Evolutionary conservation across 2,329 filamentous ascomycete species (phyloP).

Genomic region (Pyrenochaeta sp.): DNA sequence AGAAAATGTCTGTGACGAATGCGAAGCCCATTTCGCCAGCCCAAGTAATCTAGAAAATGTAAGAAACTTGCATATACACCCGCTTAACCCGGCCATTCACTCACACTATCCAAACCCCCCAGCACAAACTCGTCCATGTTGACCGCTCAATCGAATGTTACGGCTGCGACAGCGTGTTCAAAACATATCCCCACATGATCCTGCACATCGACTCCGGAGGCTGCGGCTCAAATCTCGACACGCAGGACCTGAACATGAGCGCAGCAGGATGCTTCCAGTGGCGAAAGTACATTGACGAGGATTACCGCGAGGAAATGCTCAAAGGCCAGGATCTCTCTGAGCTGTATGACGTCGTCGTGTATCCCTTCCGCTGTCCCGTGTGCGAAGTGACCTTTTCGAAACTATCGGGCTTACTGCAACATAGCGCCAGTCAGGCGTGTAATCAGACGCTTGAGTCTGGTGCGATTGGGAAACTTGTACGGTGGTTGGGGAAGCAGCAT

Average conservation of each 20-base stretch:
- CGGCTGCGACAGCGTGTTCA: slow-evolving; percentile 17
- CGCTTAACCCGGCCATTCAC: no score
- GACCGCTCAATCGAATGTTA: slow-evolving; percentile 10
- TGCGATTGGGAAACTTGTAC: slow-evolving; percentile 19
- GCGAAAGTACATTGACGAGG: slow-evolving; percentile 22
- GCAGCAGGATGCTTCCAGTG: slow-evolving; percentile 28
- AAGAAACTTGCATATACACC: no score
- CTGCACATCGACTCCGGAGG: slow-evolving; percentile 23
- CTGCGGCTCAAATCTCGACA: slow-evolving; percentile 22
- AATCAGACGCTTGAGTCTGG: slow-evolving; percentile 14
- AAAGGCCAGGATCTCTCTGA: slow-evolving; percentile 9
- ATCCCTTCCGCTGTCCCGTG: slow-evolving; percentile 14
- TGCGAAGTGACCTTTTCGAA: slow-evolving; percentile 18
- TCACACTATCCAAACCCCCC: no score
- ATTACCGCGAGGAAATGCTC: slow-evolving; percentile 24
- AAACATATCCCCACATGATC: slow-evolving; percentile 21
- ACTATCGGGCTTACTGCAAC: slow-evolving; percentile 24
- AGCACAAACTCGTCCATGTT: no score
- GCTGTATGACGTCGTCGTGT: slow-evolving; percentile 11
- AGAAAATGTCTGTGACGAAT: no score
- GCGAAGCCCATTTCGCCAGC: no score
- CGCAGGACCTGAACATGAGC: slow-evolving; percentile 20
- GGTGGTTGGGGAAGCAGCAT: slow-evolving; percentile 20
- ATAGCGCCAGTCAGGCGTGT: slow-evolving; percentile 18
- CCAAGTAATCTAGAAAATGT: no score